phyloP scores from a whole-genome alignment of 441 rosid species.

The Pelargonium myrrhifolium region DNA sequence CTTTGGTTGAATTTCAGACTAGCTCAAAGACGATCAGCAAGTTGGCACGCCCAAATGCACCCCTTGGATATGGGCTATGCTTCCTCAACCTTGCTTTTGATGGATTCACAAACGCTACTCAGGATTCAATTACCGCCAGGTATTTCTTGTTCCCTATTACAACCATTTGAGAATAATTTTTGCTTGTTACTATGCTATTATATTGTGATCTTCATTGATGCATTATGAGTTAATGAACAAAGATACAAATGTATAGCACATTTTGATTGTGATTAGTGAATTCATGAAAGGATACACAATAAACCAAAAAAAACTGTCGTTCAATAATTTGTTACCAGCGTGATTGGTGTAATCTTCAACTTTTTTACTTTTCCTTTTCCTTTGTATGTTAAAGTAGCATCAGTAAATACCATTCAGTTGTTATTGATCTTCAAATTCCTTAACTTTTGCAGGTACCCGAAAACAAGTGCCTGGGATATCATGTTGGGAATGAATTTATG shows the following conservation, averaged over 20 bases:
- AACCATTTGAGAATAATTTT: too few species aligned
- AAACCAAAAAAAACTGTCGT: too few species aligned
- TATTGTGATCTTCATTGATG: not conserved
- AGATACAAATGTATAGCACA: not conserved
- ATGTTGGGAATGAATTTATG: constrained; percentile 96
- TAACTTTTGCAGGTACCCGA: constrained; percentile 49
- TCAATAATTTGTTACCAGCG: not conserved
- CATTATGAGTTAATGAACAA: not conserved
- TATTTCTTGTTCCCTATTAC: constrained; percentile 16
- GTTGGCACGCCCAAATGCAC: constrained; percentile 92
- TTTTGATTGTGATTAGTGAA: not conserved
- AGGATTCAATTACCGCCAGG: constrained; percentile 78
- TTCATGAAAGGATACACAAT: not conserved
- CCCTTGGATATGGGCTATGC: constrained; percentile 85
- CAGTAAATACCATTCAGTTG: not conserved
- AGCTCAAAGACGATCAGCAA: constrained; percentile 86
- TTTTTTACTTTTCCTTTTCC: not conserved
- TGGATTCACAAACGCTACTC: constrained; percentile 96
- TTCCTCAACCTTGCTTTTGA: constrained; percentile 89
- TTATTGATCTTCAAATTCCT: not conserved
- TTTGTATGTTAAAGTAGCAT: not conserved
- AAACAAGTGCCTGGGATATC: constrained; percentile 87
- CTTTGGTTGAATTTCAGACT: constrained; percentile 40
- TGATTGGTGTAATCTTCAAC: not conserved
- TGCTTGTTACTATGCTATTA: not conserved